phyloP scores from a whole-genome alignment of 2,329 filamentous ascomycete species.

The Coniella vitis region DNA sequence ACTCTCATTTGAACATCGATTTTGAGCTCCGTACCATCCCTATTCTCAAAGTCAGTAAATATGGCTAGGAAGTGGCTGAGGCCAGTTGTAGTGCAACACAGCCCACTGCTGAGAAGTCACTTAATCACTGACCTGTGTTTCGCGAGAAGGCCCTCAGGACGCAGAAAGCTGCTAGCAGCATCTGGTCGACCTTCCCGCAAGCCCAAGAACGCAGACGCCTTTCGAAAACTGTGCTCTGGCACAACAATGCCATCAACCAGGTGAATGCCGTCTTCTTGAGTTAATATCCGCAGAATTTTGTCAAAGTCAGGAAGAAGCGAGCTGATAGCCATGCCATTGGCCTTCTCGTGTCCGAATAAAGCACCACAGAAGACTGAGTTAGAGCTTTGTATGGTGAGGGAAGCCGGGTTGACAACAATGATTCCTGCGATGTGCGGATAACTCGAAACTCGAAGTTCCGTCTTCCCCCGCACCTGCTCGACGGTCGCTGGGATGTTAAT shows the following conservation, averaged over 20 bases:
- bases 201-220: conserved; percentile 76
- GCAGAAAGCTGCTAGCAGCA: conserved; percentile 69
- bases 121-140: conserved; percentile 28
- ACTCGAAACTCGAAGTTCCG: conserved; percentile 78
- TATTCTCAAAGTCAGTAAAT: conserved; percentile 43
- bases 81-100: too few species aligned
- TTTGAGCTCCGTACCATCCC: conserved; percentile 85
- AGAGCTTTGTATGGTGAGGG: conserved; percentile 77
- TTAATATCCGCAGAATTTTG: conserved; percentile 71
- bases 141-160: conserved; percentile 77
- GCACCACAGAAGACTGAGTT: conserved; percentile 93
- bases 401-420: conserved; percentile 77
- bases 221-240: conserved; percentile 90
- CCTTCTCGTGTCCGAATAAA: conserved; percentile 80
- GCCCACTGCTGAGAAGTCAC: too few species aligned
- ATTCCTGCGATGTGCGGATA: conserved; percentile 98
- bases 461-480: conserved; percentile 61
- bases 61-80: too few species aligned
- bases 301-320: conserved; percentile 84
- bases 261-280: conserved; percentile 76
- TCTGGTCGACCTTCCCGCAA: conserved; percentile 78
- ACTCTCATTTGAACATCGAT: conserved; percentile 96
- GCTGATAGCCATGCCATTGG: conserved; percentile 72
- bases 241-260: conserved; percentile 93
- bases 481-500: conserved; percentile 82